These are phyloP conservation scores for Asterochloris sp. DNA, from an alignment of 139 green algal species.

Conservation along the genomic window DNA sequence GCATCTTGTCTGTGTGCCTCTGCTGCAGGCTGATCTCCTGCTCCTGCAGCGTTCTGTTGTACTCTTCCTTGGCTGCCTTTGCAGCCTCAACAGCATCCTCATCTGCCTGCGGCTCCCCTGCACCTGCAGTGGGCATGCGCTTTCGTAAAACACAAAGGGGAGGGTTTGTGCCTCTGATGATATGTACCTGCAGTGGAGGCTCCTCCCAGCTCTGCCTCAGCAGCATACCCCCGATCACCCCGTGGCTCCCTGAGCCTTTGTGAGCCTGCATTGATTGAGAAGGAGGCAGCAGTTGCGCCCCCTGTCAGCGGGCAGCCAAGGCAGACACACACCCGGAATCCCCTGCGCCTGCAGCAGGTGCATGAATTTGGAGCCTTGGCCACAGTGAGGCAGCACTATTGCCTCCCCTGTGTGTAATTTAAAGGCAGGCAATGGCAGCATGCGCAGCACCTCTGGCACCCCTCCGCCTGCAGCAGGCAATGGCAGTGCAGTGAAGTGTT, in stretches of 20 bases:
- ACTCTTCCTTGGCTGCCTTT: background rate
- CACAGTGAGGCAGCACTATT: too few relatives aligned
- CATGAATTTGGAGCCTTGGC: too few relatives aligned
- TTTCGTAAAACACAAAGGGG: background rate
- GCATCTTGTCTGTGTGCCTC: background rate
- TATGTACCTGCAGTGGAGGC: background rate
- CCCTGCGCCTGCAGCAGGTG: too few relatives aligned
- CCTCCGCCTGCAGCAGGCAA: too few relatives aligned
- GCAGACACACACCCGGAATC: too few relatives aligned
- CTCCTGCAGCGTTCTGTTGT: background rate
- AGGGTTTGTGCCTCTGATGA: background rate
- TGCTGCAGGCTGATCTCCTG: background rate
- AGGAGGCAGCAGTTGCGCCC: background rate
- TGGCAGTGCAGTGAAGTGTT: too few relatives aligned
- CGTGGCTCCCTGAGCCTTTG: background rate
- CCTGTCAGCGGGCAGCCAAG: too few relatives aligned
- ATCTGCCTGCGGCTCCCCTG: background rate
- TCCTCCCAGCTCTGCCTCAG: background rate
- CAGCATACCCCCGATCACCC: background rate
- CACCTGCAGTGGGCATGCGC: background rate
- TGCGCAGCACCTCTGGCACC: too few relatives aligned
- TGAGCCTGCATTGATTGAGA: background rate
- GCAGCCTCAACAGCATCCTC: conserved; percentile 1
- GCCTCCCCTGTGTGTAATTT: too few relatives aligned
- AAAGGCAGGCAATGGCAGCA: too few relatives aligned